These are phyloP conservation scores for Adansonia grandidieri DNA, from an alignment of 441 rosid genomes.

Conservation along the genomic window DNA sequence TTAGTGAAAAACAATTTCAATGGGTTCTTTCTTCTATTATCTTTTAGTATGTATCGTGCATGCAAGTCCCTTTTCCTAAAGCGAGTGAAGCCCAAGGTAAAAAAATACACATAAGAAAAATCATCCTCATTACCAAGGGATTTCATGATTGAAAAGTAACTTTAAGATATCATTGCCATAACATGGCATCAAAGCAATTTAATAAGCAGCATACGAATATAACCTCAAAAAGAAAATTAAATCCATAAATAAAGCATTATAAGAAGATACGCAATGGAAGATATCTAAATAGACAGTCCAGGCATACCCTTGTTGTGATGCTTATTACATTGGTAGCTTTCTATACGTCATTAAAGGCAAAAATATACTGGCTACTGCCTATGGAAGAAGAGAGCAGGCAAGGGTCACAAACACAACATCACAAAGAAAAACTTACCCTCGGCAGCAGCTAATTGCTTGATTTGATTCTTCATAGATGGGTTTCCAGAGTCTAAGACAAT, in stretches of 20 bases:
- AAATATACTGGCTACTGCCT: neutral
- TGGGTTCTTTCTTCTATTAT: neutral
- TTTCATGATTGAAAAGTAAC: constrained; percentile 15
- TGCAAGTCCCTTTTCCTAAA: neutral
- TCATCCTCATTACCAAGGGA: neutral
- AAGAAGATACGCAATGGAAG: neutral
- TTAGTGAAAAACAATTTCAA: constrained; percentile 15
- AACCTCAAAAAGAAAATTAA: neutral
- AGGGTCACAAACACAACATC: neutral
- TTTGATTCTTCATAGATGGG: constrained; percentile 73
- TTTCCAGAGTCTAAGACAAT: constrained; percentile 86
- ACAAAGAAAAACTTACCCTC: constrained; percentile 64
- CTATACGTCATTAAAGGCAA: constrained; percentile 10
- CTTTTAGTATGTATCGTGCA: neutral
- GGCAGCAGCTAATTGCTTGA: constrained; percentile 74
- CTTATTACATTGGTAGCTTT: neutral
- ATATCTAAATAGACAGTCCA: constrained; percentile 12
- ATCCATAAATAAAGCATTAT: neutral
- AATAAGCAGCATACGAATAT: neutral
- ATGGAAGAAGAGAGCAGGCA: constrained; percentile 7
- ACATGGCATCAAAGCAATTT: constrained; percentile 10
- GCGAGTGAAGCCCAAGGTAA: neutral
- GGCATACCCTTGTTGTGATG: neutral
- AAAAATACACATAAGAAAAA: neutral
- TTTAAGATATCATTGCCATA: neutral